These are phyloP conservation scores for Shiraia sp. DNA, from an alignment of 2,329 filamentous ascomycete genomes.

Conservation along the genomic window DNA sequence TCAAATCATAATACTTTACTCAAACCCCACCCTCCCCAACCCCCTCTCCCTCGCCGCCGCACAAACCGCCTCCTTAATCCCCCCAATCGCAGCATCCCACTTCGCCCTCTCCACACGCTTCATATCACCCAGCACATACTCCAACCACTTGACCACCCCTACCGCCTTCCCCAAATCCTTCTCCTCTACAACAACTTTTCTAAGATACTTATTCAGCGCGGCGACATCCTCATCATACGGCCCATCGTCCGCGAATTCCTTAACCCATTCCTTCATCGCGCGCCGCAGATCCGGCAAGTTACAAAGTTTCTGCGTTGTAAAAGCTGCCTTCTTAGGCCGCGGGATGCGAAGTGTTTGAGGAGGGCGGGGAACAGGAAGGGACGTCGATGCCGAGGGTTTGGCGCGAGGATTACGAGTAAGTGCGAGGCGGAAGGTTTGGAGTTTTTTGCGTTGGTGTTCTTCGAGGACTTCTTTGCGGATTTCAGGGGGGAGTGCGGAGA, in stretches of 20 bases:
- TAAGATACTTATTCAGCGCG: slow-evolving; percentile 74
- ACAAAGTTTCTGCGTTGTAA: slow-evolving; percentile 63
- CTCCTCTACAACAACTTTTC: slow-evolving; percentile 73
- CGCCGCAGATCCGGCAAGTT: slow-evolving; percentile 67
- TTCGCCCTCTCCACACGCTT: slow-evolving; percentile 17
- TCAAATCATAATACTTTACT: slow-evolving; percentile 1
- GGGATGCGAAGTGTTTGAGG: slow-evolving; percentile 49
- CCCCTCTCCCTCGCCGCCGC: slow-evolving; percentile 50
- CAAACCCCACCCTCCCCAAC: slow-evolving; percentile 10
- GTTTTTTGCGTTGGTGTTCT: slow-evolving; percentile 60
- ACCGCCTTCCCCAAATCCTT: slow-evolving; percentile 75
- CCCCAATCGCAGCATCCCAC: slow-evolving; percentile 46
- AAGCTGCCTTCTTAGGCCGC: slow-evolving; percentile 59
- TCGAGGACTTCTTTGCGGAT: slow-evolving; percentile 67
- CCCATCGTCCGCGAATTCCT: slow-evolving; percentile 70
- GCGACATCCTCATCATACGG: slow-evolving; percentile 79
- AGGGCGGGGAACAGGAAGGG: slow-evolving; percentile 27
- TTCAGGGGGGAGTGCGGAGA: slow-evolving; percentile 81
- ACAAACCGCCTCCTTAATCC: slow-evolving; percentile 48
- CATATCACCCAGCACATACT: slow-evolving; percentile 43
- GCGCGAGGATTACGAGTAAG: slow-evolving; percentile 31
- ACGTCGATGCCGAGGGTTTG: background rate
- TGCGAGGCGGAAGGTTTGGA: slow-evolving; percentile 31
- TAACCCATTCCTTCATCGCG: slow-evolving; percentile 77
- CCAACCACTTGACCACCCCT: slow-evolving; percentile 68